phyloP scores from a whole-genome alignment of 371 early-diverging fungal genomes.

The Mortierella sp. region DNA sequence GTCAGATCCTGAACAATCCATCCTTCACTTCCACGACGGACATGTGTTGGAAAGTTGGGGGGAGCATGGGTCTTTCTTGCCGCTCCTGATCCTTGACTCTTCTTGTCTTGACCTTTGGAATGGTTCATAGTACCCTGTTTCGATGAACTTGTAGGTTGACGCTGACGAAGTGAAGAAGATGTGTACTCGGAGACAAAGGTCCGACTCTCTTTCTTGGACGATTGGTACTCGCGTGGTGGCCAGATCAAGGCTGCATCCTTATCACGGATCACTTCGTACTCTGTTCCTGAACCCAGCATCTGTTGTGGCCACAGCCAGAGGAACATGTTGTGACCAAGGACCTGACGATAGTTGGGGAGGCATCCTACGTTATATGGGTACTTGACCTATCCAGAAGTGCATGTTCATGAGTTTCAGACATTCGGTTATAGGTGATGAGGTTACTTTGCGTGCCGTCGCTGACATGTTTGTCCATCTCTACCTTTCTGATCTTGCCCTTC shows the following conservation, averaged over 20 bases:
- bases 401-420: too few species aligned
- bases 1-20: conserved; percentile 53
- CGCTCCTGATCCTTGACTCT: too few species aligned
- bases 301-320: conserved; percentile 81
- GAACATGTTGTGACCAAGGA: conserved; percentile 75
- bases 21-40: conserved; percentile 54
- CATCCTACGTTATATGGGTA: conserved; percentile 96
- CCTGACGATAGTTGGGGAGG: conserved; percentile 76
- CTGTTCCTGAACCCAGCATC: conserved; percentile 76
- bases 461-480: conserved; percentile 60
- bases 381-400: conserved; percentile 15
- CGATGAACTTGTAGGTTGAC: too few species aligned
- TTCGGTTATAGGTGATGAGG: too few species aligned
- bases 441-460: too few species aligned
- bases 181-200: conserved; percentile 43
- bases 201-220: conserved; percentile 54
- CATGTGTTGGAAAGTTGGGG: conserved; percentile 35
- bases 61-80: not conserved
- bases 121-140: too few species aligned
- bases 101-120: too few species aligned
- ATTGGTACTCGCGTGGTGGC: conserved; percentile 67
- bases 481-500: conserved; percentile 67
- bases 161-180: conserved; percentile 28
- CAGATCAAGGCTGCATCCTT: conserved; percentile 56
- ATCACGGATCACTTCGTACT: conserved; percentile 68